Evolutionary conservation across 441 rosid genomes (phyloP), one percentile per base, ranked within the genome.

Genomic region (Euphorbia schlechtendalii): DNA sequence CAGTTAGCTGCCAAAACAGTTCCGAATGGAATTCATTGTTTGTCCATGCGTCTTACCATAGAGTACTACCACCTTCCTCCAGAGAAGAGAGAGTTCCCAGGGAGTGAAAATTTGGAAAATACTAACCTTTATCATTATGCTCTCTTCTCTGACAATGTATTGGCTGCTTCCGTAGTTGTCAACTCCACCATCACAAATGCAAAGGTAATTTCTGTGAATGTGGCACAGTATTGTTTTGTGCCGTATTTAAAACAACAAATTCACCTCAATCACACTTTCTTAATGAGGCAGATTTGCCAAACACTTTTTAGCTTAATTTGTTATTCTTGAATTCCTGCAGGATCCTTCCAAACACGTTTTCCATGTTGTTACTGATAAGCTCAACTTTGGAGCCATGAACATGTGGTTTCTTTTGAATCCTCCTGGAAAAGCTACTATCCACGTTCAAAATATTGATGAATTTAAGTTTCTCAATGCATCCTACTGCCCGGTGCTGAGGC

Each of bases 1-100:
- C 98, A 94, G 84, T 74, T 94, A 76, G 98, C 98, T n/a, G 98
- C 98, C 54, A 93, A 93, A 76, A 93, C 98, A 13, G 81, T 93
- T 69, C 97, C 98, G 18, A 86, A 88, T 80, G 91, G 83, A 60
- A 93, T 93, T 69, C 98, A 93, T 77, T 93, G 98, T 78, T 63
- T 93, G 66, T 88, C 98, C 0, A 81, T 93, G 96, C 97, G 96
- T 67, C 78, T 93, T 69, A 93, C 97, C 56, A 94, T 94, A 24
- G 96, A 89, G 30, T 94, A 91, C 73, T 79, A 85, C 78, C 96
- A 86, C 63, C 96, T 94, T 52, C 84, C 96, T 63, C 85, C 69
- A 4, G 98, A 91, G 82, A 90, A 88, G 84, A 85, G 98, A 73
- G 81, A 81, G 73, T 90, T 90, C 72, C 95, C 96, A 48, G 75